Evolutionary conservation across 805 yeast species (phyloP).

Genomic region (Candida orba): DNA sequence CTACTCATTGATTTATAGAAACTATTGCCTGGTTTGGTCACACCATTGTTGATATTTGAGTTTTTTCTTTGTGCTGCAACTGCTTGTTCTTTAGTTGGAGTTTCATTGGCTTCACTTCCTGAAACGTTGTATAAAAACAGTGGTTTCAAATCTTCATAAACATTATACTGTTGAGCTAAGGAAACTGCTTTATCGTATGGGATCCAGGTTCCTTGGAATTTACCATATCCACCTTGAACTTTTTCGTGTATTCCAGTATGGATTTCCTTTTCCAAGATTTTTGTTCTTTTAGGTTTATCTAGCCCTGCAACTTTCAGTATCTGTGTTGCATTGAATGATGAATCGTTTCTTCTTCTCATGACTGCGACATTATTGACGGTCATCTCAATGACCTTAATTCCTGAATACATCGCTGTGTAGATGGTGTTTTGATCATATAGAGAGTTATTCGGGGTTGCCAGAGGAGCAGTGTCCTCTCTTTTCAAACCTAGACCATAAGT

Average conservation of each 20-base stretch:
- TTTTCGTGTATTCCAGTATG: constrained; percentile 65
- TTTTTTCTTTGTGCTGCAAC: constrained; percentile 31
- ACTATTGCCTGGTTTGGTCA: constrained; percentile 9
- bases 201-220: constrained; percentile 85
- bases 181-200: constrained; percentile 61
- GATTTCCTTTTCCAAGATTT: constrained; percentile 66
- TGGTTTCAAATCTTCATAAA: constrained; percentile 55
- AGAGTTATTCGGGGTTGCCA: constrained; percentile 4
- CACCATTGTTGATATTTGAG: background rate
- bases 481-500: constrained; percentile 2
- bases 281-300: constrained; percentile 71
- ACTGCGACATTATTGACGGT: constrained; percentile 60
- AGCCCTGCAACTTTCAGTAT: constrained; percentile 69
- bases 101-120: constrained; percentile 27
- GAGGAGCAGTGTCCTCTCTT: constrained; percentile 4
- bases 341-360: constrained; percentile 70
- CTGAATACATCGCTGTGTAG: constrained; percentile 71
- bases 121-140: constrained; percentile 45
- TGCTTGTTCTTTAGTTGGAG: constrained; percentile 44
- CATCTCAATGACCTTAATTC: constrained; percentile 79
- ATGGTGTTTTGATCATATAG: constrained; percentile 27
- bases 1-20: constrained; percentile 14
- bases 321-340: constrained; percentile 82
- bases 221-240: constrained; percentile 79
- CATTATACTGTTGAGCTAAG: constrained; percentile 50